Base-by-base conservation (phyloP, 2,329 filamentous ascomycete genomes). In the Exophiala lecanii-corni region DNA sequence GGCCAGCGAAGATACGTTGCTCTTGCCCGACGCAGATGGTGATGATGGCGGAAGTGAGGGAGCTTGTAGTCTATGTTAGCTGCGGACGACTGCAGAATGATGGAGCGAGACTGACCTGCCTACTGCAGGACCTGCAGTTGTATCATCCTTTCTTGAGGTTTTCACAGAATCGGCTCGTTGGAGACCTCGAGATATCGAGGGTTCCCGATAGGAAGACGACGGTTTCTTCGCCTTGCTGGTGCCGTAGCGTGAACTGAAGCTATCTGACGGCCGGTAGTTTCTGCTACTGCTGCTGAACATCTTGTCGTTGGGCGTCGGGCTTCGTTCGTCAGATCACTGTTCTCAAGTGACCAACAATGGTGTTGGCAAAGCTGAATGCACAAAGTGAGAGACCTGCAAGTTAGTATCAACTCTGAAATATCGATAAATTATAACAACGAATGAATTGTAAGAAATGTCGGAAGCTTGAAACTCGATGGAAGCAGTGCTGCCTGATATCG, bases 1-100 rank as follows among this genome's bases (percentile, higher is more conserved):
- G 89, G 5, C 88, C 88, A 26, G 89, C 89, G 60, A 96, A 96
- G 55, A 95, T 82, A 16, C 89, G 81, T 63, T 89, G 82, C 54
- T 89, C 83, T 4, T 75, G 75, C n/a, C 87, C 87, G 56, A 94
- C 79, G 56, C 85, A 78, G 49, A 94, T 76, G 7, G 86, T 94
- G 55, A 94, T 77, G 60, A 92, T 86, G 33, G 83, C 71, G 2
- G 82, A 84, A 18, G 75, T 76, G 45, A 80, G 60, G 43, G 67
- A 75, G 47, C 78, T 82, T 35, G 10, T 2, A 33, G 38, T 35
- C 5, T 17, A 9, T 18, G 26, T 48, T 31, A 52, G 34, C 37
- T 10, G 21, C 23, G 32, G 26, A 36, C n/a, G 9, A n/a, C 31
- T 13, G n/a, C 17, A 20, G 19, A 35, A 23, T n/a, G 23, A 36